Conservation (phyloP, 2,329 filamentous ascomycete genomes). For the Pseudogymnoascus sp. region DNA sequence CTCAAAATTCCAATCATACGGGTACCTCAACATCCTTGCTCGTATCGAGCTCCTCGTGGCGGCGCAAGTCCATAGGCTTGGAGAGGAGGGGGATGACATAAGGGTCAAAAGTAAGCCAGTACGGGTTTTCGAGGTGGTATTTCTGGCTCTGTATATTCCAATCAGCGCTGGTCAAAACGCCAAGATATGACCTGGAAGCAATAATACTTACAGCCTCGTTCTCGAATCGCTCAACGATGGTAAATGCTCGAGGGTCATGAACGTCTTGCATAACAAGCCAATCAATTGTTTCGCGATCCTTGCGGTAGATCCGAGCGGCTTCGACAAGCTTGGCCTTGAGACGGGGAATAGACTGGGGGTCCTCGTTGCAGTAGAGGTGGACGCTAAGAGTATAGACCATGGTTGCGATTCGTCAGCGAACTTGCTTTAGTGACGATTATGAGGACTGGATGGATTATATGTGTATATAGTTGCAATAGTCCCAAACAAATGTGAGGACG, state of each 20-base stretch:
- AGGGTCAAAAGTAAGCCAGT: slow-evolving; percentile 70
- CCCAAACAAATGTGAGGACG: background rate
- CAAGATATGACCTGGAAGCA: background rate
- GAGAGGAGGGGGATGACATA: slow-evolving; percentile 64
- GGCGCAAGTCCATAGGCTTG: slow-evolving; percentile 60
- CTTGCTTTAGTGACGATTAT: background rate
- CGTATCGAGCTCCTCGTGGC: slow-evolving; percentile 60
- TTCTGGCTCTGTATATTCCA: slow-evolving; percentile 41
- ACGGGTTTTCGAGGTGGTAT: slow-evolving; percentile 57
- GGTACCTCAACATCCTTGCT: slow-evolving; percentile 40
- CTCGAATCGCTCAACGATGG: slow-evolving; percentile 67
- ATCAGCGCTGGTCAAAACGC: background rate
- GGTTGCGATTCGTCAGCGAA: background rate
- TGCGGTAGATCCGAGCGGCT: slow-evolving; percentile 63
- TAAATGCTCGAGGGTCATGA: slow-evolving; percentile 61
- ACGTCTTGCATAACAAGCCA: slow-evolving; percentile 76
- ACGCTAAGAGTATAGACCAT: slow-evolving; percentile 66
- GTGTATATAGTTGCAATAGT: background rate
- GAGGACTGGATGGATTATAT: background rate
- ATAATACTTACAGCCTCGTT: slow-evolving; percentile 49
- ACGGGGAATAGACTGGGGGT: slow-evolving; percentile 55
- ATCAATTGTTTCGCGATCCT: slow-evolving; percentile 61
- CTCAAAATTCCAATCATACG: slow-evolving; percentile 15
- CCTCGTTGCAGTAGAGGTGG: slow-evolving; percentile 62
- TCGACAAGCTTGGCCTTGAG: slow-evolving; percentile 67